phyloP scores from a whole-genome alignment of 2,329 filamentous ascomycete genomes.

The Bipolaris bicolor region DNA sequence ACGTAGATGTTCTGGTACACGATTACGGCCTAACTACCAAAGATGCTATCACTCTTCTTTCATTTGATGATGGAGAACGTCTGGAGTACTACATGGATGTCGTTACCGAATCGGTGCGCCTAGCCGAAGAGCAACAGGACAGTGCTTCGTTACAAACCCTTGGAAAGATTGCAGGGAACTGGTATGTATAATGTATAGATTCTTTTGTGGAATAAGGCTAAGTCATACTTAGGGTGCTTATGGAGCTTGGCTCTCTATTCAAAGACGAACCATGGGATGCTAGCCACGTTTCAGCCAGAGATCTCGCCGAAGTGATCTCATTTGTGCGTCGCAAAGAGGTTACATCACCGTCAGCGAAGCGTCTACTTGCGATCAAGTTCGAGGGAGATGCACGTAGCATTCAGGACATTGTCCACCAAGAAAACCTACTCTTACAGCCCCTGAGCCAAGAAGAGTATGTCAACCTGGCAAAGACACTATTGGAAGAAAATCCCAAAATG shows the following conservation, averaged over 20 bases:
- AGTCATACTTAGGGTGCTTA: constrained; percentile 52
- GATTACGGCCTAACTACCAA: constrained; percentile 75
- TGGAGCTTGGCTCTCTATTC: constrained; percentile 59
- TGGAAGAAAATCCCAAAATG: constrained; percentile 63
- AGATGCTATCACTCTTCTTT: constrained; percentile 81
- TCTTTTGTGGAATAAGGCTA: neutral
- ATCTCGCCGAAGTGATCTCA: constrained; percentile 54
- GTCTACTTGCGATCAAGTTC: constrained; percentile 63
- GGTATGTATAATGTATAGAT: constrained; percentile 41
- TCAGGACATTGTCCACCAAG: constrained; percentile 61
- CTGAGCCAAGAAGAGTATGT: constrained; percentile 64
- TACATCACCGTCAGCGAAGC: constrained; percentile 64
- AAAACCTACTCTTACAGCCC: constrained; percentile 61
- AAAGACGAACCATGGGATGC: constrained; percentile 52
- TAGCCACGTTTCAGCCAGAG: constrained; percentile 46
- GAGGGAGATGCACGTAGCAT: constrained; percentile 57
- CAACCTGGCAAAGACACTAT: constrained; percentile 58
- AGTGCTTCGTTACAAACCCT: constrained; percentile 17
- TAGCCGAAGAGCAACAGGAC: constrained; percentile 33
- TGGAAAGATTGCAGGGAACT: constrained; percentile 64
- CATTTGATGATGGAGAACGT: constrained; percentile 77
- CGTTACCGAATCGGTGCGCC: constrained; percentile 46
- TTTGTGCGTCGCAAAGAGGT: constrained; percentile 53
- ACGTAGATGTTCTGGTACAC: constrained; percentile 66
- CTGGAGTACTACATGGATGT: constrained; percentile 82